Evolutionary conservation across 2,329 filamentous ascomycete species (phyloP), one percentile per base, ranked within the genome.

Genomic region (Myrmaecium sp.): DNA sequence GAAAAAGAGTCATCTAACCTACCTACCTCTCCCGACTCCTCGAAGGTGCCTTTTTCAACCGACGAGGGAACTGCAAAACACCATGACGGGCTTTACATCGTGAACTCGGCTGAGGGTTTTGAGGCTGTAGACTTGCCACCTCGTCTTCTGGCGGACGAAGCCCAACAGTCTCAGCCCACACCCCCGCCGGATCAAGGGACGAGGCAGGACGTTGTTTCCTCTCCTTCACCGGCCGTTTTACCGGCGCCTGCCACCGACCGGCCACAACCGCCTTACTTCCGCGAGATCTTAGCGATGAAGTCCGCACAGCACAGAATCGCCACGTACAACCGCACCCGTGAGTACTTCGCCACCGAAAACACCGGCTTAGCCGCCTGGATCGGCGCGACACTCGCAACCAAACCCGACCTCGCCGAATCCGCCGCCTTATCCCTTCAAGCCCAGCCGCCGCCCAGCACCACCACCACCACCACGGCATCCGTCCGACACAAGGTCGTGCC

Each of bases 221-320:
- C 23, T 9, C 7, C 16, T 13, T 7, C 24, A 21, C 14, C 22
- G 14, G 12, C n/a, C 4, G 19, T 24, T 27, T 34, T n/a, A 30
- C n/a, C n/a, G n/a, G n/a, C n/a, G n/a, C n/a, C n/a, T n/a, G n/a
- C n/a, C n/a, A n/a, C 43, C 36, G 67, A 19, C 61, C 66, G 35
- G 58, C 2, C n/a, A n/a, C n/a, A n/a, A n/a, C n/a, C n/a, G n/a
- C n/a, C n/a, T n/a, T n/a, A n/a, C n/a, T 84, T 91, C 51, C 69
- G 73, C 26, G 77, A 92, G 31, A 92, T 94, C 33, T 62, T 82
- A 40, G 69, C 67, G 6, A 61, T 89, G 26, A 61, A 66, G 10
- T 69, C 66, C 2, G 51, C 72, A 0, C 49, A 62, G 9, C 74
- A 89, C 36, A 71, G 83, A 12, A 78, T 89, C 32, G 58, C 64